These are phyloP conservation scores for Coniella vitis DNA, from an alignment of 2,329 filamentous ascomycete genomes.

Conservation along the genomic window DNA sequence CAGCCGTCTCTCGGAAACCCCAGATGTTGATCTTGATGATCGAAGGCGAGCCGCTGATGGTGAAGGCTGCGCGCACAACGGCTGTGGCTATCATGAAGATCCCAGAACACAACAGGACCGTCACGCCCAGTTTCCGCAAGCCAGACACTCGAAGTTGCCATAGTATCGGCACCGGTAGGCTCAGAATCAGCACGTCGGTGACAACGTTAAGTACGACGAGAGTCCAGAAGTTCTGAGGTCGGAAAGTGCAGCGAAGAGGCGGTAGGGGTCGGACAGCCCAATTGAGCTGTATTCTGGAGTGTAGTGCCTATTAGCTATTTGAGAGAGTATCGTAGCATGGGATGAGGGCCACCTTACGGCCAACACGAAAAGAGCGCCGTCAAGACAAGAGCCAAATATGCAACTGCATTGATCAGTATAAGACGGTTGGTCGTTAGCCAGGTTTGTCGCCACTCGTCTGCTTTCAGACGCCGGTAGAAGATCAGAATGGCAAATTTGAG, in stretches of 20 bases:
- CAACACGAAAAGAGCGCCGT: conserved; percentile 4
- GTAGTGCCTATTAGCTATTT: too few species aligned
- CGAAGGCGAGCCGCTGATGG: conserved; percentile 18
- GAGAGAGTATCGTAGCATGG: not conserved
- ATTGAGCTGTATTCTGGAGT: conserved; percentile 14
- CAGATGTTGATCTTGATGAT: conserved; percentile 22
- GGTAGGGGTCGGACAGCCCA: conserved; percentile 22
- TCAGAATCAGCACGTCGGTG: conserved; percentile 22
- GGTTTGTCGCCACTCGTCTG: conserved; percentile 16
- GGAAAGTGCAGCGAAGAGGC: conserved; percentile 6
- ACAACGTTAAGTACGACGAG: conserved; percentile 20
- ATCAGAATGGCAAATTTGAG: conserved; percentile 23
- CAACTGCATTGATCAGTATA: conserved; percentile 18
- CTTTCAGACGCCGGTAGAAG: conserved; percentile 23
- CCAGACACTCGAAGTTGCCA: conserved; percentile 20
- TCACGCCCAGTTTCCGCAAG: conserved; percentile 13
- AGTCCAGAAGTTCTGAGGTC: conserved; percentile 11
- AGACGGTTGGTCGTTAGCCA: conserved; percentile 14
- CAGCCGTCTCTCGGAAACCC: conserved; percentile 22
- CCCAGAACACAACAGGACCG: conserved; percentile 21
- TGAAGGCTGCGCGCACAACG: conserved; percentile 19
- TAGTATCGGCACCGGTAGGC: conserved; percentile 22
- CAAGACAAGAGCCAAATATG: conserved; percentile 16
- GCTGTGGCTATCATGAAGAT: conserved; percentile 24
- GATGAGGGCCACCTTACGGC: not conserved